Evolutionary conservation across 305 asterid genomes (phyloP), one percentile per base, ranked within the genome.

Genomic region (Euphrasia arctica): DNA sequence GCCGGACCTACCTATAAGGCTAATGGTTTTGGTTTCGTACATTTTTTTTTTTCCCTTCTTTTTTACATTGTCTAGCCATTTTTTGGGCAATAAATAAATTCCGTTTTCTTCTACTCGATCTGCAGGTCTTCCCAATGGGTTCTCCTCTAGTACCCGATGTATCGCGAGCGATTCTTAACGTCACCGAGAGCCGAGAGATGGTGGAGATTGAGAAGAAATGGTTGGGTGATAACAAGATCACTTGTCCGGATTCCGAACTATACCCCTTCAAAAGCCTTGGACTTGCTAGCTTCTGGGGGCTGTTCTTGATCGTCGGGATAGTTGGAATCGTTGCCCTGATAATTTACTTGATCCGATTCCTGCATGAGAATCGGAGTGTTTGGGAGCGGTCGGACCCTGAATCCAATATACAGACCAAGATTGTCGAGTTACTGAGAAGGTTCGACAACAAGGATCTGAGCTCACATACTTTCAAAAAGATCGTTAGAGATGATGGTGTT

Each of bases 101-200:
- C 41, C 43, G 7, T 55, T 28, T 1, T 28, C 12, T 55, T 9
- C 6, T 43, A 8, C 14, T 8, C n/a, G 34, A 18, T 47, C 55
- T 29, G 49, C 85, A 83, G 94, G 85, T 79, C 15, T 87, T 87
- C 66, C 82, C 83, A 0, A 72, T 58, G 56, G 89, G 89, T 43
- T 80, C 82, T 59, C 84, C 82, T 12, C 70, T 83, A 36, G 86
- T 74, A 25, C 67, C 77, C 13, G 84, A 83, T 42, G 48, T 83
- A 49, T 80, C 89, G 50, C 74, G 82, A 66, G 82, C 81, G 13
- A 66, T 79, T 25, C 25, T 82, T 41, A 51, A 45, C 31, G 77
- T 82, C 12, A 76, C 76, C 1, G 73, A 79, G 67, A 67, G 80
- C 4, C 13, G 52, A 15, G 32, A 32, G 48, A 79, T 77, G 79